phyloP scores from a whole-genome alignment of 2,329 filamentous ascomycete genomes.

The Xylariaceae sp. region DNA sequence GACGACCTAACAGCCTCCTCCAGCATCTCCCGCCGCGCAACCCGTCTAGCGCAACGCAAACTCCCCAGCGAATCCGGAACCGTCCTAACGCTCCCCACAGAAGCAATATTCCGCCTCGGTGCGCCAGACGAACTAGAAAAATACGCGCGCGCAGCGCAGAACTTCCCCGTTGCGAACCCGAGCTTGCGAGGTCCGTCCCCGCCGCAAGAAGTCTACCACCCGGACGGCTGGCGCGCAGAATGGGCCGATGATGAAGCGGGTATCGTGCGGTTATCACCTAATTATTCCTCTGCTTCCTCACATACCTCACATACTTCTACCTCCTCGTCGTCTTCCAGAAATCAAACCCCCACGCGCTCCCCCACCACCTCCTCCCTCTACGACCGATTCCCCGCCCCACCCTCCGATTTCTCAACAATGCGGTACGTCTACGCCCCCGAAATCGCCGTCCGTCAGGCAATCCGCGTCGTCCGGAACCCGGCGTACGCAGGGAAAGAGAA shows the following conservation, averaged over 20 bases:
- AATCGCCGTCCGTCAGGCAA: constrained; percentile 26
- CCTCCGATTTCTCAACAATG: constrained; percentile 27
- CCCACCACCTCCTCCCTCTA: neutral
- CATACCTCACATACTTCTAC: constrained; percentile 3
- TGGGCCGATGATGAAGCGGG: constrained; percentile 24
- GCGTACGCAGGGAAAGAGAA: constrained; percentile 11
- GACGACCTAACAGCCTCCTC: constrained; percentile 25
- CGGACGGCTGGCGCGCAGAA: constrained; percentile 28
- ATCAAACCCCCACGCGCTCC: neutral
- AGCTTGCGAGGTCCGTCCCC: neutral
- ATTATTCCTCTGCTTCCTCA: neutral
- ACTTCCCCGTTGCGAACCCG: neutral
- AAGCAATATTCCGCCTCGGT: constrained; percentile 22
- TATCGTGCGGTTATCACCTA: neutral
- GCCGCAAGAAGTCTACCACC: constrained; percentile 24
- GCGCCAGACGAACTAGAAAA: neutral
- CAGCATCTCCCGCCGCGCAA: constrained; percentile 28
- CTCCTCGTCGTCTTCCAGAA: constrained; percentile 5
- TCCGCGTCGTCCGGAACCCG: constrained; percentile 25
- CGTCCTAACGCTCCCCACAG: constrained; percentile 24
- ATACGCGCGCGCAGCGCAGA: constrained; percentile 9
- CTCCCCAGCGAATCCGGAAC: constrained; percentile 22
- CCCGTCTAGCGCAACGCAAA: constrained; percentile 16
- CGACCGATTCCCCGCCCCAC: neutral
- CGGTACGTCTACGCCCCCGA: constrained; percentile 28